Base-by-base conservation (phyloP, 495 filamentous ascomycete species). In the Trichoderma erinaceum region DNA sequence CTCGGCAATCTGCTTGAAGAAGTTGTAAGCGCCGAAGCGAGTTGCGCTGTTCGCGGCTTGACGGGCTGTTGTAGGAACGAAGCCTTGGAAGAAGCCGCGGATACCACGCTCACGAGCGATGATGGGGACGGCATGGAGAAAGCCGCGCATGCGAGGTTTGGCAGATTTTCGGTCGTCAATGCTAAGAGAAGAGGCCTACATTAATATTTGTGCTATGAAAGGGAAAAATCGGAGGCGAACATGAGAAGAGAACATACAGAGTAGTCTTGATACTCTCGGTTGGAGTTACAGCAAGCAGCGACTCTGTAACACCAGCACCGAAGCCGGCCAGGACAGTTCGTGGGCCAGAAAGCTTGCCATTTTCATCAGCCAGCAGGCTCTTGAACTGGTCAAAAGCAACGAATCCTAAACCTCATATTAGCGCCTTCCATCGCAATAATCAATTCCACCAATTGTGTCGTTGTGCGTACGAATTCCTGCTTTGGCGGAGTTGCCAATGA, bases 241-340 rank as follows among this genome's bases (percentile, higher is more conserved):
- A 13, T 21, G 29, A n/a, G 23, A 41, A 50, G 64, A 27, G 23
- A 25, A 75, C 83, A 52, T 71, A 92, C 89, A 97, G 76, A 70
- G 92, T 92, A 41, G 95, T 99, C 80, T 99, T 99, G 76, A 99
- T 97, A 75, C 91, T 95, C 79, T 99, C 95, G 72, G 97, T 97
- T 0, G 95, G 95, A 4, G 95, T 99, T 43, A 99, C 95, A 10
- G 95, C 95, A 1, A 99, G 78, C 32, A 98, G 78, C 3, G 92
- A 96, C 78, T 99, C 95, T 0, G 92, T 98, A 69, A 95, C 89
- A 21, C 95, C 95, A 29, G 95, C 95, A 66, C 94, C 92, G 76
- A 99, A 96, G 8, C 95, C 95, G 44, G 93, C 93, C 68, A 98
- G 84, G 12, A 98, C 95, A 12, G 92, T 98, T 69, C 87, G 84